Evolutionary conservation across 148 eudicot genomes (phyloP), one percentile per base, ranked within the genome.

Genomic region (Chenopodium formosanum): DNA sequence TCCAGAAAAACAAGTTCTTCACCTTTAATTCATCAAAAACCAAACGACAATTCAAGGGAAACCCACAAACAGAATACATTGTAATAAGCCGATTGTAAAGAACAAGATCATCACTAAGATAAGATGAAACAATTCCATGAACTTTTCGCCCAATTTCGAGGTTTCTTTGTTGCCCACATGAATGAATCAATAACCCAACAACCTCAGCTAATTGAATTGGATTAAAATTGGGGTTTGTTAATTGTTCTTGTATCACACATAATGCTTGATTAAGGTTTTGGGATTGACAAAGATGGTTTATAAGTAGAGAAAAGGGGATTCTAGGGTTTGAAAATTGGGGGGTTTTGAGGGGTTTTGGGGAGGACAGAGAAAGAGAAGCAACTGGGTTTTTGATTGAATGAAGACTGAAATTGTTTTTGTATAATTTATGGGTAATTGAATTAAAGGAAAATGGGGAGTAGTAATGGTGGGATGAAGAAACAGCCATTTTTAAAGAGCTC

Each of bases 31-130:
- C 84, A 82, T 92, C 86, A 32, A 90, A 92, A 47, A 84, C 86
- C 0, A 47, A 20, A 37, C 85, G 88, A 75, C 88, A 85, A 58
- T 89, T 86, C 16, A 56, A 70, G 65, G 90, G 88, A 53, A 27
- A 89, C 34, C 90, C 94, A 73, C 90, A 88, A 64, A 81, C 37
- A 23, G 90, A 88, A 19, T 88, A 89, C 94, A 89, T 91, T 32
- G 89, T 84, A 46, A 91, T 87, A 46, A 89, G 81, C 76, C 85
- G 83, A 47, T 92, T 87, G 73, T 81, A 80, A 19, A 91, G 85
- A 77, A 81, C 81, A 84, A 66, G 56, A 70, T 89, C 86, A 76
- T 84, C 37, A 40, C 67, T 74, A 74, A 84, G 86, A 13, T 87
- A 78, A 76, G 75, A 84, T 9, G 87, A 83, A 11, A 88, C 80